Percentiles rank a stretch among this genome's conserved stretches.
Conservation (phyloP, 345 rosid species). For the Eucalyptus curtisii region DNA sequence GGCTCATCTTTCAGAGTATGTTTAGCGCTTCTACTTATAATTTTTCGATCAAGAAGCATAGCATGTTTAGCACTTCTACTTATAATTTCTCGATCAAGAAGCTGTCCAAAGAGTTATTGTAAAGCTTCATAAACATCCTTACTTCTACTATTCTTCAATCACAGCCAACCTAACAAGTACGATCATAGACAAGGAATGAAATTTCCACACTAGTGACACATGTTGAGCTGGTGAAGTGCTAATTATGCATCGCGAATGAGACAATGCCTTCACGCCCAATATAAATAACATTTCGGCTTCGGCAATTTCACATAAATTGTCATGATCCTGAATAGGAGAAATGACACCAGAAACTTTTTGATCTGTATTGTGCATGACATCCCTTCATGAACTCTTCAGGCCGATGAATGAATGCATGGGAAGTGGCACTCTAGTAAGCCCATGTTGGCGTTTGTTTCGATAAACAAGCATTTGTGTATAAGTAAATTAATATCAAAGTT, state of each 20-base stretch:
- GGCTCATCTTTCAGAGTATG: neutral
- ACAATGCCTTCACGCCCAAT: conserved; percentile 61
- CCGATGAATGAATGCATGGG: conserved; percentile 87
- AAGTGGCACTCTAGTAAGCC: conserved; percentile 82
- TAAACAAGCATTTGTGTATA: too few species aligned
- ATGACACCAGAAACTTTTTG: neutral
- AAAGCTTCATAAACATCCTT: conserved; percentile 46
- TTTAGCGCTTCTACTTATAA: neutral
- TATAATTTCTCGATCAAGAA: conserved; percentile 36
- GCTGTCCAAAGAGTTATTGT: conserved; percentile 59
- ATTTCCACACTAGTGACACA: conserved; percentile 69
- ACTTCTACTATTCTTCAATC: conserved; percentile 53
- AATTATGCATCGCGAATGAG: conserved; percentile 15
- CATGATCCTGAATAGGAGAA: conserved; percentile 8
- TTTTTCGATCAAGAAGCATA: too few species aligned
- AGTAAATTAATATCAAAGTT: too few species aligned
- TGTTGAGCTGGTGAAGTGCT: conserved; percentile 29
- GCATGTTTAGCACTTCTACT: neutral
- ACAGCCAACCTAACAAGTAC: conserved; percentile 61
- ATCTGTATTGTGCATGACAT: conserved; percentile 14
- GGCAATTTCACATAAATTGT: conserved; percentile 32
- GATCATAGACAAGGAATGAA: conserved; percentile 63
- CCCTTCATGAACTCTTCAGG: conserved; percentile 35
- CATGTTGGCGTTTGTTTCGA: too few species aligned
- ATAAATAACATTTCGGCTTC: conserved; percentile 68